phyloP scores from a whole-genome alignment of 2,329 filamentous ascomycete species.

The Macrophomina tecta region DNA sequence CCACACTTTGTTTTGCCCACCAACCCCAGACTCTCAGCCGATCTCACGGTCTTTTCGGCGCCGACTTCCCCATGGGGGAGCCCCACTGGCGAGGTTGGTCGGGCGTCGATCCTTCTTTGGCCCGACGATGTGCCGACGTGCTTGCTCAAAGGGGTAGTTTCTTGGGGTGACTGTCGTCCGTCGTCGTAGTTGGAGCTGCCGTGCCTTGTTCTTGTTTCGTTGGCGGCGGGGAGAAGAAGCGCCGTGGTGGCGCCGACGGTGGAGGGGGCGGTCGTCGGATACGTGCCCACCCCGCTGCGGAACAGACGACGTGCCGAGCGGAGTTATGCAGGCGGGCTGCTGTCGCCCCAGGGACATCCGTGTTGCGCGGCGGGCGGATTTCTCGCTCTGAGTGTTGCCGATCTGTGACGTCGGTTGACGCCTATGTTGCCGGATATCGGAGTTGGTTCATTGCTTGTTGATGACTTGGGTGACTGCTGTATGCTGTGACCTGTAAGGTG shows the following conservation, averaged over 20 bases:
- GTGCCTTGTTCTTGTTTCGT: background rate
- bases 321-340: background rate
- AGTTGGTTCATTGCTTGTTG: too few relatives aligned
- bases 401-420: too few relatives aligned
- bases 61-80: conserved; percentile 11
- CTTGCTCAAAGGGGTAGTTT: background rate
- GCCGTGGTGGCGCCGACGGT: conserved; percentile 4
- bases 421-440: too few relatives aligned
- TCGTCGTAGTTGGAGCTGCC: background rate
- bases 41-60: background rate
- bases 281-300: background rate
- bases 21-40: background rate
- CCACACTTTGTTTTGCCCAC: background rate
- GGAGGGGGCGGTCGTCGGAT: background rate
- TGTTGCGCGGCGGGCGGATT: background rate
- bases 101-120: background rate
- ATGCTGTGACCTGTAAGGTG: too few relatives aligned
- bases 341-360: conserved; percentile 1
- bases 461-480: too few relatives aligned
- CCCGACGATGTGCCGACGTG: background rate
- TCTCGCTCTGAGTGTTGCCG: background rate
- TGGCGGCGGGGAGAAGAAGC: conserved; percentile 1
- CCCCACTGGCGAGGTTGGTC: background rate
- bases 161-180: conserved; percentile 14
- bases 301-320: too few relatives aligned